A percentile compares a stretch with the other conserved stretches of the same genome.
Evolutionary conservation across 768 basidiomycete species (phyloP).

Genomic region (Lyophyllum shimeji): DNA sequence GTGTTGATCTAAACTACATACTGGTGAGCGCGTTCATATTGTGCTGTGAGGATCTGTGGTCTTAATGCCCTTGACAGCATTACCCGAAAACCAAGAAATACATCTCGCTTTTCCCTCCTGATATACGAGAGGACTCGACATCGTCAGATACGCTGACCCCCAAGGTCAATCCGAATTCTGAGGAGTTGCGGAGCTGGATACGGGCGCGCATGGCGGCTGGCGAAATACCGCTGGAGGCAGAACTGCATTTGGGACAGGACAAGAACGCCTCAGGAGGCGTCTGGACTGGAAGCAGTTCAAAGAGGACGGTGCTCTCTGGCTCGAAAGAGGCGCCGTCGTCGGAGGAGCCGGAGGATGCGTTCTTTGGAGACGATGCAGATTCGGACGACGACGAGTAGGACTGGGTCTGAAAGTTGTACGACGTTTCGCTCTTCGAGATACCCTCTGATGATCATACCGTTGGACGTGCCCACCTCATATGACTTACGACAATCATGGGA

Average conservation of each 20-base stretch:
- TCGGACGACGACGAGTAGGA: constrained; percentile 25
- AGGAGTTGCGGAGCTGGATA: constrained; percentile 61
- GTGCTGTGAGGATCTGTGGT: background rate
- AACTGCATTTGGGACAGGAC: constrained; percentile 35
- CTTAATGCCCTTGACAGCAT: constrained; percentile 45
- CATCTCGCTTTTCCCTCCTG: constrained; percentile 84
- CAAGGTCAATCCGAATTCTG: constrained; percentile 50
- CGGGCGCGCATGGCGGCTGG: constrained; percentile 59
- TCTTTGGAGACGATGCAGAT: constrained; percentile 41
- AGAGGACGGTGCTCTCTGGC: background rate
- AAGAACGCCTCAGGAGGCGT: background rate
- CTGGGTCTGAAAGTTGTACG: background rate
- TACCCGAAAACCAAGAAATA: constrained; percentile 88
- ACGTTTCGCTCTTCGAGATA: too few relatives aligned
- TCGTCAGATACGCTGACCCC: constrained; percentile 24
- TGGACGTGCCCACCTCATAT: too few relatives aligned
- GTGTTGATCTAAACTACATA: constrained; percentile 92
- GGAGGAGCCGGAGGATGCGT: constrained; percentile 32
- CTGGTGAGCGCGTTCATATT: constrained; percentile 44
- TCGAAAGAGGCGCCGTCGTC: background rate
- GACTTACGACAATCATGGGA: too few relatives aligned
- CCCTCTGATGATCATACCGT: too few relatives aligned
- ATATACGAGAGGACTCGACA: constrained; percentile 41
- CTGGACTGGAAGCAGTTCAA: constrained; percentile 6
- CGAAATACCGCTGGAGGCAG: constrained; percentile 60